Percentiles rank a stretch among this genome's conserved stretches.
Conservation (phyloP, 371 early-diverging fungal genomes). For the Mortierella sp. region DNA sequence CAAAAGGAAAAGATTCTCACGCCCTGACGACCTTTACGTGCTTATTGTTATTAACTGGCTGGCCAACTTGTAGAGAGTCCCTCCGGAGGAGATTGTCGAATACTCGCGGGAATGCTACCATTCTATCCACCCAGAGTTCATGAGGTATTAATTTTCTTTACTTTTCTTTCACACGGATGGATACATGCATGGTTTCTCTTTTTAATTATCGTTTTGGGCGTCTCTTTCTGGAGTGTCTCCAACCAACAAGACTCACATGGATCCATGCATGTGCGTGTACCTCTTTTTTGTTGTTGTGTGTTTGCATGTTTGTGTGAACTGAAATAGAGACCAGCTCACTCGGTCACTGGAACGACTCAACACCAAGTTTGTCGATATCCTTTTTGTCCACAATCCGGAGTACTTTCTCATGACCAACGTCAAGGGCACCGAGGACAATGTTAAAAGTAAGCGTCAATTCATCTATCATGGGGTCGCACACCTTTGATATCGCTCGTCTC, state of each 20-base stretch:
- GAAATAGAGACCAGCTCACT: conserved; percentile 45
- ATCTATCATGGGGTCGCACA: background rate
- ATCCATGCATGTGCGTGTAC: background rate
- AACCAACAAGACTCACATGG: background rate
- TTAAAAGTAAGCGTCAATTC: conserved; percentile 27
- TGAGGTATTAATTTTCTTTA: conserved; percentile 38
- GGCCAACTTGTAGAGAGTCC: conserved; percentile 27
- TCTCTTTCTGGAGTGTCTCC: background rate
- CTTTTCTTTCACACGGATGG: background rate
- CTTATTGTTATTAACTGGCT: background rate
- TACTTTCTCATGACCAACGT: conserved; percentile 46
- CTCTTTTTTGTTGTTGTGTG: background rate
- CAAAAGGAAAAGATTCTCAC: background rate
- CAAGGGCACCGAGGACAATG: conserved; percentile 26
- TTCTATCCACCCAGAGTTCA: conserved; percentile 57
- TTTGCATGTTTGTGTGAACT: no score
- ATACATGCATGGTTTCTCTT: background rate
- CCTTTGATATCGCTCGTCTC: no score
- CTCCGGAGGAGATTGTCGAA: conserved; percentile 51
- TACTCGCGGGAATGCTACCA: conserved; percentile 48
- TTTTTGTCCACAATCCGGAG: conserved; percentile 54
- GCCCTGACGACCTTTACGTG: background rate
- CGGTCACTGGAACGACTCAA: conserved; percentile 43
- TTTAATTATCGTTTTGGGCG: background rate
- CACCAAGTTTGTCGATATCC: conserved; percentile 40